phyloP scores from a whole-genome alignment of 257 asterid species.

The Solanum paucissectum region DNA sequence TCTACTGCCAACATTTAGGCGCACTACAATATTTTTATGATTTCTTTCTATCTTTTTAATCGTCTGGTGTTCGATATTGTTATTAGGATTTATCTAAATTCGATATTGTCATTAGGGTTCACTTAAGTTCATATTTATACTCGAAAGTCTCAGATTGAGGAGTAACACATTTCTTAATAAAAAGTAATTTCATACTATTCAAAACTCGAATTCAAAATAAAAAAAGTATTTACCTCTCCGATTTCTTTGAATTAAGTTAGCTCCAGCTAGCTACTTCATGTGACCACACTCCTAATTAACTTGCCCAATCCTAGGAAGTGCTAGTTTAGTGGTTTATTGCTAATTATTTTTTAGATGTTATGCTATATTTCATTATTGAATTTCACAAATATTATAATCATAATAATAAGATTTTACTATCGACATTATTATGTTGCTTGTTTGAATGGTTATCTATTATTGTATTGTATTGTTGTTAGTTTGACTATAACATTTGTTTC shows the following conservation, averaged over 20 bases:
- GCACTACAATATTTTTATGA: background rate
- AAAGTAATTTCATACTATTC: background rate
- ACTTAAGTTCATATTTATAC: background rate
- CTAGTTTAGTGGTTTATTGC: background rate
- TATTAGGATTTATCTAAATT: too few species aligned
- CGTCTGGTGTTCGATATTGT: background rate
- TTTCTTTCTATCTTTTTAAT: too few species aligned
- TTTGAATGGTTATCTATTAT: background rate
- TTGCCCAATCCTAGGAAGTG: background rate
- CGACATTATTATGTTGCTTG: background rate
- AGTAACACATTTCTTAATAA: background rate
- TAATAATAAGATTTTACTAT: background rate
- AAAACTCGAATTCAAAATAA: background rate
- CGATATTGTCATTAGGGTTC: background rate
- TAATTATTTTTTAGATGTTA: background rate
- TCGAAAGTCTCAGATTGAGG: background rate
- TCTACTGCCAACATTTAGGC: background rate
- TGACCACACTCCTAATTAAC: background rate
- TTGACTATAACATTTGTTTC: background rate
- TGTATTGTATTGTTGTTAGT: background rate
- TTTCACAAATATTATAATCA: background rate
- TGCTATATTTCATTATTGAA: background rate
- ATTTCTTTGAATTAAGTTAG: background rate
- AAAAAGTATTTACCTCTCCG: background rate
- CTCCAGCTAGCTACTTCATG: background rate